Evolutionary conservation across 192 early-diverging fungal species (phyloP).

Genomic region (Coemansia sp.): DNA sequence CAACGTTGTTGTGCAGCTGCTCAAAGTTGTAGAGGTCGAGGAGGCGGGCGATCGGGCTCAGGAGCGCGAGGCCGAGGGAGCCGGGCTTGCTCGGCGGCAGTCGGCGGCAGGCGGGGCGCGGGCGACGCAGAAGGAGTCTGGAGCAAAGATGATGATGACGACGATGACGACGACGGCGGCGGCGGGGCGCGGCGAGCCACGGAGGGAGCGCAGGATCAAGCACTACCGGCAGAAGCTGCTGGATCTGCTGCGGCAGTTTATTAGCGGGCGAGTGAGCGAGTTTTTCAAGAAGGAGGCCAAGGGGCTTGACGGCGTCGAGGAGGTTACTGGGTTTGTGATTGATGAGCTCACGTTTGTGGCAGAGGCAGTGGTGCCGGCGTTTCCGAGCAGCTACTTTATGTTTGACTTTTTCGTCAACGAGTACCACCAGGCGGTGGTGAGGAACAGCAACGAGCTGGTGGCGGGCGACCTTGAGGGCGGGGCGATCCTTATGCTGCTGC

Average conservation of each 20-base stretch:
- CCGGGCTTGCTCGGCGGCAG: conserved; percentile 20
- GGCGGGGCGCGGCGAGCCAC: conserved; percentile 16
- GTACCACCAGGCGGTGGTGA: conserved; percentile 91
- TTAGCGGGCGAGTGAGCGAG: conserved; percentile 34
- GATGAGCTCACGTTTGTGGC: conserved; percentile 84
- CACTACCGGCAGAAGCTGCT: conserved; percentile 48
- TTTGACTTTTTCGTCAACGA: conserved; percentile 92
- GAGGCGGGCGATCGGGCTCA: conserved; percentile 71
- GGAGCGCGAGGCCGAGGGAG: conserved; percentile 34
- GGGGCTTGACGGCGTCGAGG: conserved; percentile 34
- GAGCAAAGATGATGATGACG: too few species aligned
- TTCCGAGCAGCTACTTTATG: conserved; percentile 90
- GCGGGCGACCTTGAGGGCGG: conserved; percentile 76
- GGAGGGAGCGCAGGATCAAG: conserved; percentile 35
- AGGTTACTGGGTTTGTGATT: conserved; percentile 74
- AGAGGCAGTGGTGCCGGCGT: conserved; percentile 81
- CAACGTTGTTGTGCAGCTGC: conserved; percentile 77
- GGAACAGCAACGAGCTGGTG: conserved; percentile 70
- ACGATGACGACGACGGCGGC: conserved; percentile 7
- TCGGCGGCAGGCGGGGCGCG: conserved; percentile 7
- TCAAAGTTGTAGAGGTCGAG: conserved; percentile 93
- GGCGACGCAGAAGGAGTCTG: too few species aligned
- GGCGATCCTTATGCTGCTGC: conserved; percentile 76
- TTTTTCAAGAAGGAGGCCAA: conserved; percentile 57
- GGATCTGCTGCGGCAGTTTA: conserved; percentile 33